Evolutionary conservation across 495 filamentous ascomycete species (phyloP).

Genomic region (Clohesyomyces aquaticus): DNA sequence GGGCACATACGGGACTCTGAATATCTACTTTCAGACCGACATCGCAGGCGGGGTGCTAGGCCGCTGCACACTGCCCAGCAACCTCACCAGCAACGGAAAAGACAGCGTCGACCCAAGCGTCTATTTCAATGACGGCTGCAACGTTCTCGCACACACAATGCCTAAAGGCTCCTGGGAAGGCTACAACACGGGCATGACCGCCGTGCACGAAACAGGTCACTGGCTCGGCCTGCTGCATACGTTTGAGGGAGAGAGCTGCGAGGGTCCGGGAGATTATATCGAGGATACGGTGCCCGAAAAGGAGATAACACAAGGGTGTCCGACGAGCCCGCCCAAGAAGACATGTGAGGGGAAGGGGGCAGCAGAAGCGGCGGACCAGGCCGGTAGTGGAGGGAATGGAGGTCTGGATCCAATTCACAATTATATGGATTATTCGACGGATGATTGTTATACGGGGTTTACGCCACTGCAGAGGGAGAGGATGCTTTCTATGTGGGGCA

Average conservation of each 20-base stretch:
- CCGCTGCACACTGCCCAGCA: conserved; percentile 56
- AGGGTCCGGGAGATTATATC: conserved; percentile 58
- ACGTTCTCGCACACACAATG: conserved; percentile 57
- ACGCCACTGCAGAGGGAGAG: conserved; percentile 40
- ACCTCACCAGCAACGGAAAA: conserved; percentile 31
- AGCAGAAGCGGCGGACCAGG: too few relatives aligned
- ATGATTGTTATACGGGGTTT: conserved; percentile 51
- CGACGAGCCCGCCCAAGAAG: conserved; percentile 53
- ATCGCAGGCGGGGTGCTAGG: conserved; percentile 57
- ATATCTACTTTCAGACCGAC: conserved; percentile 65
- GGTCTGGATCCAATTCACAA: conserved; percentile 65
- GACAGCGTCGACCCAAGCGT: conserved; percentile 43
- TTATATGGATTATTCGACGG: conserved; percentile 67
- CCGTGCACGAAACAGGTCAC: conserved; percentile 68
- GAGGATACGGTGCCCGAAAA: conserved; percentile 62
- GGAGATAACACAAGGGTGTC: conserved; percentile 61
- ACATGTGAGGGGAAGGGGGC: conserved; percentile 55
- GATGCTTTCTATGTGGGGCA: conserved; percentile 44
- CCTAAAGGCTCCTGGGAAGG: conserved; percentile 56
- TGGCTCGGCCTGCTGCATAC: conserved; percentile 69
- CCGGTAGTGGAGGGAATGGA: too few relatives aligned
- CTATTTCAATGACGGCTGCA: conserved; percentile 63
- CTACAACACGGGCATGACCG: conserved; percentile 64
- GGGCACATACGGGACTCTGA: conserved; percentile 63
- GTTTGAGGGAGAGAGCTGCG: conserved; percentile 65